phyloP scores from a whole-genome alignment of 768 basidiomycete genomes.

The Rhodotorula graminis region DNA sequence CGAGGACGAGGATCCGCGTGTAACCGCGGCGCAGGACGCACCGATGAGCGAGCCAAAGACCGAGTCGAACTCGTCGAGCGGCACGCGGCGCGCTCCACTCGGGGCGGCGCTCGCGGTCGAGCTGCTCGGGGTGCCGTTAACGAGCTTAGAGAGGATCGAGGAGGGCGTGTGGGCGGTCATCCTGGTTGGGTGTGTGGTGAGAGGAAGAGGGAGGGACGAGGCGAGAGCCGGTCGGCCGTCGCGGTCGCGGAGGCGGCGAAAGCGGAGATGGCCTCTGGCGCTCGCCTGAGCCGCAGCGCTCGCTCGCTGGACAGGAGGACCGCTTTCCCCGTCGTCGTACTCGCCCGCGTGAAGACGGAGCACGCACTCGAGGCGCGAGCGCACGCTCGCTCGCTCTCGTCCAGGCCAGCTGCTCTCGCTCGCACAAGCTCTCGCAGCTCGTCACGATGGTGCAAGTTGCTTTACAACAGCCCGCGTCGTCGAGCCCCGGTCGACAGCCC shows the following conservation, averaged over 20 bases:
- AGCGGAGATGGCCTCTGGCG: too few species aligned
- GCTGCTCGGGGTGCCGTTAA: not conserved
- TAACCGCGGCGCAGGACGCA: not conserved
- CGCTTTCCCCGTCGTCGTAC: too few species aligned
- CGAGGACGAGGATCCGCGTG: not conserved
- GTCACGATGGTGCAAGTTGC: too few species aligned
- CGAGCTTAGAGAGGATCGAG: not conserved
- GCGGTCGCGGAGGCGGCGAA: not conserved
- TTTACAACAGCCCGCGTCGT: too few species aligned
- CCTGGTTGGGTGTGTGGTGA: not conserved
- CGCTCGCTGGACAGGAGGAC: too few species aligned
- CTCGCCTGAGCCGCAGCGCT: too few species aligned
- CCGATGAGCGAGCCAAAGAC: conserved; percentile 36
- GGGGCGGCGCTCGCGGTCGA: not conserved
- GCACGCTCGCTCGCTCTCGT: too few species aligned
- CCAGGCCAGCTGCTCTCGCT: too few species aligned
- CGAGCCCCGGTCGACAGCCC: too few species aligned
- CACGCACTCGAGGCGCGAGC: too few species aligned
- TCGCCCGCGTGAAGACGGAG: too few species aligned
- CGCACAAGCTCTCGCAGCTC: too few species aligned
- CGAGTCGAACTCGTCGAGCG: conserved; percentile 22
- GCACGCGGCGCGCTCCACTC: not conserved
- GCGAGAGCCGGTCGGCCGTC: not conserved
- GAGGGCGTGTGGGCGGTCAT: not conserved
- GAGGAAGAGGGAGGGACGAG: not conserved